Conservation (phyloP, 768 basidiomycete species). For the Pleurotus giganteus region DNA sequence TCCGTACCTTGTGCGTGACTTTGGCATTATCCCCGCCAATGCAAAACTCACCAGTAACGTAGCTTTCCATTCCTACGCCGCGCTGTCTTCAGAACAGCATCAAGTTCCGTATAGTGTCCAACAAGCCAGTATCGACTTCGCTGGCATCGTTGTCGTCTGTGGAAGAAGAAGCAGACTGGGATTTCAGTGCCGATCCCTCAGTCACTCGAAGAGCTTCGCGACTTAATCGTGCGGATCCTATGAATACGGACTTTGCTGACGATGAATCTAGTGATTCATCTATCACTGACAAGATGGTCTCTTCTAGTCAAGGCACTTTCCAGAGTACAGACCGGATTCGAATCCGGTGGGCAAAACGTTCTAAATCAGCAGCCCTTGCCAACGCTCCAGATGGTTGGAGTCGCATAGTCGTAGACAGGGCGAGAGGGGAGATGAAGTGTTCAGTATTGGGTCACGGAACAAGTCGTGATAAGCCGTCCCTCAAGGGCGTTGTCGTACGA, state of each 20-base stretch:
- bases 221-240: slow-evolving; percentile 54
- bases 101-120: slow-evolving; percentile 72
- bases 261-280: slow-evolving; percentile 80
- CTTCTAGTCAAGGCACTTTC: slow-evolving; percentile 76
- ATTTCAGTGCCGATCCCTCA: slow-evolving; percentile 72
- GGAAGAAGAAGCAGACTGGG: slow-evolving; percentile 74
- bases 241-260: slow-evolving; percentile 66
- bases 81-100: slow-evolving; percentile 77
- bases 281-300: slow-evolving; percentile 47
- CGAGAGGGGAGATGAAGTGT: slow-evolving; percentile 66
- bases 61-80: slow-evolving; percentile 79
- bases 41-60: slow-evolving; percentile 1
- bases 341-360: slow-evolving; percentile 74
- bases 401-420: slow-evolving; percentile 68
- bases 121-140: slow-evolving; percentile 50
- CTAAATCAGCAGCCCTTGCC: slow-evolving; percentile 33
- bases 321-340: slow-evolving; percentile 75
- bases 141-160: slow-evolving; percentile 74
- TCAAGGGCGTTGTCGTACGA: slow-evolving; percentile 59
- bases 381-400: slow-evolving; percentile 37
- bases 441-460: slow-evolving; percentile 47
- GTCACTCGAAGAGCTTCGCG: slow-evolving; percentile 53
- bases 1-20: slow-evolving; percentile 63
- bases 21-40: background rate
- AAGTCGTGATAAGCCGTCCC: slow-evolving; percentile 32